Percentiles rank a stretch among this genome's conserved stretches.
Evolutionary conservation across 2,329 filamentous ascomycete species (phyloP).

Genomic region (Apiospora hydei): DNA sequence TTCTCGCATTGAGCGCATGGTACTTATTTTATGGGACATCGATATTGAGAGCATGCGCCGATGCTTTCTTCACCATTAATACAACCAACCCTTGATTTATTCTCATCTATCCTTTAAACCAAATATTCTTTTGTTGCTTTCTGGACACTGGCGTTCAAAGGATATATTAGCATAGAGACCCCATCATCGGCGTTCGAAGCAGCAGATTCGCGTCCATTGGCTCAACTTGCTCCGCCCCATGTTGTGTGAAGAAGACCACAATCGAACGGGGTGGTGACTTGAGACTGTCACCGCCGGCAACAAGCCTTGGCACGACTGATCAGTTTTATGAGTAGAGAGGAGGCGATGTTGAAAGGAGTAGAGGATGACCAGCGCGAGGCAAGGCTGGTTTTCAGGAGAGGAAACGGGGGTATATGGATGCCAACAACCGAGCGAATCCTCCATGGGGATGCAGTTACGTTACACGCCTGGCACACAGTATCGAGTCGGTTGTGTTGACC

Average conservation of each 20-base stretch:
- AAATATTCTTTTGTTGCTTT: slow-evolving; percentile 32
- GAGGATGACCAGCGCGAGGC: neutral
- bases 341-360: neutral
- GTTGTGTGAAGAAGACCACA: neutral
- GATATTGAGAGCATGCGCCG: slow-evolving; percentile 15
- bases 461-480: neutral
- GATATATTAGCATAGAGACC: slow-evolving; percentile 44
- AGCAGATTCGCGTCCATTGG: slow-evolving; percentile 34
- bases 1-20: slow-evolving; percentile 11
- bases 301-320: neutral
- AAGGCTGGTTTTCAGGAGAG: slow-evolving; percentile 1
- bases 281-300: neutral
- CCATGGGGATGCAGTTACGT: neutral
- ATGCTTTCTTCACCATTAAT: slow-evolving; percentile 23
- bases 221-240: slow-evolving; percentile 17
- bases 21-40: slow-evolving; percentile 11
- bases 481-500: neutral
- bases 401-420: neutral
- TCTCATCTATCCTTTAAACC: slow-evolving; percentile 21
- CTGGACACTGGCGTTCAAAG: slow-evolving; percentile 42
- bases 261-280: neutral
- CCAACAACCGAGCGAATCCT: neutral
- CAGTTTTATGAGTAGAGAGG: neutral
- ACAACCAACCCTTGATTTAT: slow-evolving; percentile 20
- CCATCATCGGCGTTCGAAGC: slow-evolving; percentile 23